Percentiles rank a stretch among this genome's conserved stretches.
Conservation (phyloP, 768 basidiomycete genomes). For the Neoboletus subvelutipes region DNA sequence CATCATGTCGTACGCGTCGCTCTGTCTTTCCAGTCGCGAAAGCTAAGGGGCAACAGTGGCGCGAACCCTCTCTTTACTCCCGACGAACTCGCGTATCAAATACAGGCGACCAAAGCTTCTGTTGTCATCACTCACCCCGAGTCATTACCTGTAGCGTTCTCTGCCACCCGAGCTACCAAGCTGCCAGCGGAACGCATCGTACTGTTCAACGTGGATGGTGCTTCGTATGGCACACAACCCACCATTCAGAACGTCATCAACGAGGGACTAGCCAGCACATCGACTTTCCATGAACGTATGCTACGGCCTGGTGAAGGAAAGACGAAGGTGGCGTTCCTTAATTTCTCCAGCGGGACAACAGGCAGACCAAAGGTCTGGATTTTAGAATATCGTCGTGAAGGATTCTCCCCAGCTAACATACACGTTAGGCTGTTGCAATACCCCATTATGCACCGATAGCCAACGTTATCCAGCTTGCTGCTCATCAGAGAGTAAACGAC, state of each 20-base stretch:
- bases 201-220: conserved; percentile 34
- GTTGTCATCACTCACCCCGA: conserved; percentile 50
- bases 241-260: conserved; percentile 50
- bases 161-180: conserved; percentile 43
- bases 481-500: conserved; percentile 50
- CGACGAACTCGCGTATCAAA: conserved; percentile 60
- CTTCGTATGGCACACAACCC: conserved; percentile 14
- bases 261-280: conserved; percentile 42
- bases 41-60: conserved; percentile 39
- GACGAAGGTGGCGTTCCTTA: conserved; percentile 68
- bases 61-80: conserved; percentile 61
- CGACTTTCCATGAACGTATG: conserved; percentile 48
- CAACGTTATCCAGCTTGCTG: conserved; percentile 60
- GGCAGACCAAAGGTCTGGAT: conserved; percentile 65
- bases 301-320: conserved; percentile 60
- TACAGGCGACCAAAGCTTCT: conserved; percentile 45
- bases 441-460: conserved; percentile 59
- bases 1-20: conserved; percentile 50
- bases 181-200: conserved; percentile 46
- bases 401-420: background rate
- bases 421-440: conserved; percentile 54
- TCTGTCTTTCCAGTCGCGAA: background rate
- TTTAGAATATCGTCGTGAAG: background rate
- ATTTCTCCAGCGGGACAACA: conserved; percentile 76
- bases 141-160: conserved; percentile 41